phyloP scores from a whole-genome alignment of 2,329 filamentous ascomycete species.

The Trichoderma koningiopsis region DNA sequence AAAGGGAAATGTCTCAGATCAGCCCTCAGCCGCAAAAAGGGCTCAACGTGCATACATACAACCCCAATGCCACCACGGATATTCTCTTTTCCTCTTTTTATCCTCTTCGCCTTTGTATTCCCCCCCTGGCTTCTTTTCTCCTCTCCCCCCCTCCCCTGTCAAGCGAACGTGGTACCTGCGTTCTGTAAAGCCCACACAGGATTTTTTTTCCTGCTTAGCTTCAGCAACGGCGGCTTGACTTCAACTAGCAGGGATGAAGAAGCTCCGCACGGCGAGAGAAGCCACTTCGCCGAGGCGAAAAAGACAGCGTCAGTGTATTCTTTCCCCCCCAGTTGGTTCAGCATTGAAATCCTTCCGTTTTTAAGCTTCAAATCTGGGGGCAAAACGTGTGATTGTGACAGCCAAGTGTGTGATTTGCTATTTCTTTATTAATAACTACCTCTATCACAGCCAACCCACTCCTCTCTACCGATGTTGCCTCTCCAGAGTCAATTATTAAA shows the following conservation, averaged over 20 bases:
- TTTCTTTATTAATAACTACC: neutral
- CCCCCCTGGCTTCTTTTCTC: neutral
- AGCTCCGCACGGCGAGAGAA: conserved; percentile 6
- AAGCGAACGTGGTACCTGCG: neutral
- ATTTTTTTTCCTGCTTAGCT: neutral
- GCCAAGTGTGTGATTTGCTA: neutral
- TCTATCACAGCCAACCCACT: neutral
- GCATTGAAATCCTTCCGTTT: neutral
- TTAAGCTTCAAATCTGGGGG: neutral
- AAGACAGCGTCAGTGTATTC: neutral
- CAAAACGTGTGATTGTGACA: neutral
- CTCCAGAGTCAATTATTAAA: neutral
- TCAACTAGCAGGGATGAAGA: neutral
- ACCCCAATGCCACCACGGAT: no score
- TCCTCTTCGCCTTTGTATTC: neutral
- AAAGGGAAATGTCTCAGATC: neutral
- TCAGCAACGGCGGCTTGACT: conserved; percentile 4
- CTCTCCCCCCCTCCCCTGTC: neutral
- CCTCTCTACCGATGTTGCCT: no score
- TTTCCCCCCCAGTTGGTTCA: neutral
- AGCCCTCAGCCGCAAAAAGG: neutral
- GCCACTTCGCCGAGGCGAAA: conserved; percentile 8
- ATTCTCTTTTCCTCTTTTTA: neutral
- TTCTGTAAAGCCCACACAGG: neutral
- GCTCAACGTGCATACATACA: neutral